Percentiles rank a stretch among this genome's conserved stretches.
Conservation (phyloP, 208 protist genomes). For the Tetramitus jugosus region DNA sequence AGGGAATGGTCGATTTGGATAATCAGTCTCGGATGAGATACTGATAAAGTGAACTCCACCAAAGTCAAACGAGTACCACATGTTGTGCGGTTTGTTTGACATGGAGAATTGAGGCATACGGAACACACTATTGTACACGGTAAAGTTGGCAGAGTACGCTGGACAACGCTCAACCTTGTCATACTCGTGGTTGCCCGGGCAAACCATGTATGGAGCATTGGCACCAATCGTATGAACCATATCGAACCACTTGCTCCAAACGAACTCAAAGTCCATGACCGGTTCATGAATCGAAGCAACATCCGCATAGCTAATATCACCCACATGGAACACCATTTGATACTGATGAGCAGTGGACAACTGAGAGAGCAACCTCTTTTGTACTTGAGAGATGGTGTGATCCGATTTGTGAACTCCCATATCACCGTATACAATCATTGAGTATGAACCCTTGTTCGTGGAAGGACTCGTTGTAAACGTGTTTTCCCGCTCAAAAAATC, state of each 20-base stretch:
- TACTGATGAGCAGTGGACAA: too few relatives aligned
- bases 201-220: not conserved
- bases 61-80: conserved; percentile 43
- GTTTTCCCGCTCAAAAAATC: too few relatives aligned
- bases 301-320: conserved; percentile 1
- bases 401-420: too few relatives aligned
- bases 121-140: not conserved
- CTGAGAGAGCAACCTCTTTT: too few relatives aligned
- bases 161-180: not conserved
- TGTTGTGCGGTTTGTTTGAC: not conserved
- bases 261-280: not conserved
- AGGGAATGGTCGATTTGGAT: conserved; percentile 20
- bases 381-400: too few relatives aligned
- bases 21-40: conserved; percentile 41
- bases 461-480: too few relatives aligned
- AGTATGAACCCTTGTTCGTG: too few relatives aligned
- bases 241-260: not conserved
- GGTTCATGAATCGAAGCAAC: too few relatives aligned
- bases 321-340: too few relatives aligned
- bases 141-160: not conserved
- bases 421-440: too few relatives aligned
- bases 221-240: not conserved
- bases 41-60: conserved; percentile 45
- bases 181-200: not conserved
- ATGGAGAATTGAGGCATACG: not conserved